Evolutionary conservation across 352 stramenopile species (phyloP), one percentile per base, ranked within the genome.

Genomic region (Globisporangium nagaii): DNA sequence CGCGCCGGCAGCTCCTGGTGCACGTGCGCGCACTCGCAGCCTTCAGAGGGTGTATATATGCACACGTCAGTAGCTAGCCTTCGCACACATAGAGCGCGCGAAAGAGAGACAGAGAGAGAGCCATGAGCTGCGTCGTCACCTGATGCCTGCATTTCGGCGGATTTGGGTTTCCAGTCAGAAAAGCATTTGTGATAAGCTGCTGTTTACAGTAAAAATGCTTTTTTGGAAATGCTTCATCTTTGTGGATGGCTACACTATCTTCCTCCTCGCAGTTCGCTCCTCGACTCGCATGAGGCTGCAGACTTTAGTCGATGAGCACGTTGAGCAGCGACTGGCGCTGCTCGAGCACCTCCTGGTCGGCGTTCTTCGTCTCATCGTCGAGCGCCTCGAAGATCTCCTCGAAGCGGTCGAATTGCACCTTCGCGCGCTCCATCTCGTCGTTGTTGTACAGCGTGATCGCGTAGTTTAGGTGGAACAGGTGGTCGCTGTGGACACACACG

Each of bases 401-500:
- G 36, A 94, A 96, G 51, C 70, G 71, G 54, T 89, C 72, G 37
- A 95, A 94, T 46, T 96, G 83, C 36, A 89, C 71, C 56, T 80
- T 88, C 13, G 84, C 77, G 12, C 77, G 78, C 63, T 94, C 85
- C 70, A 93, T 89, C 55, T 94, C 81, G 69, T 93, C 84, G 64
- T 95, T 92, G 66, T 93, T 94, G 70, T 88, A 92, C 20, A 96
- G 70, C 50, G 79, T 90, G 56, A 95, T 91, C 37, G 86, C 79
- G 55, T 92, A 96, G 62, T 96, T 96, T 5, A 96, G 63, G 59
- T 93, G 85, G 53, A 93, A 92, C 70, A 90, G 67, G 70, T 93
- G 82, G 46, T 90, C 80, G 36, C 82, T 92, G 65, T 9, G n/a
- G 10, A 20, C 36, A 39, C 36, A n/a, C n/a, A n/a, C n/a, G n/a